Evolutionary conservation across 2,329 filamentous ascomycete species (phyloP).

Genomic region (Leptodontidium sp.): DNA sequence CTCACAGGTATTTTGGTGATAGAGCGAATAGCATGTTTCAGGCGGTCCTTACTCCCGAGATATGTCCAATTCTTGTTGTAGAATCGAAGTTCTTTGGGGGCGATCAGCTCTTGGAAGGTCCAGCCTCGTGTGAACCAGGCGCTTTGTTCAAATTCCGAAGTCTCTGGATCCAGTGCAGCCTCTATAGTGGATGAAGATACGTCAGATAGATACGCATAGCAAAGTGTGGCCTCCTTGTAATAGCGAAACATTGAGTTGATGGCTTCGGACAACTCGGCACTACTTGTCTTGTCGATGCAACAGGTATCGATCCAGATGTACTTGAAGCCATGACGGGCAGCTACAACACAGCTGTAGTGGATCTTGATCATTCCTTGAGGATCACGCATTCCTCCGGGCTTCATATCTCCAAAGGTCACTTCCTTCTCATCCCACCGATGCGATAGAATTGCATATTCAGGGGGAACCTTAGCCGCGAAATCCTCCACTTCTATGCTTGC

Average conservation of each 20-base stretch:
- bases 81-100: neutral
- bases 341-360: neutral
- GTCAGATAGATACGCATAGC: slow-evolving; percentile 23
- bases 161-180: neutral
- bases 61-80: neutral
- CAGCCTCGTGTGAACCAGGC: neutral
- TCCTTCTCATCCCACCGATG: slow-evolving; percentile 22
- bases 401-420: slow-evolving; percentile 17
- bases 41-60: neutral
- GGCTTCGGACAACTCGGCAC: slow-evolving; percentile 7
- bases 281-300: slow-evolving; percentile 19
- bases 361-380: slow-evolving; percentile 15
- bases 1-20: slow-evolving; percentile 4
- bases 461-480: neutral
- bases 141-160: neutral
- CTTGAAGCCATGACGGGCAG: neutral
- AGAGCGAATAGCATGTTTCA: neutral
- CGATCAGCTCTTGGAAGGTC: slow-evolving; percentile 14
- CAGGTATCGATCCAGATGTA: slow-evolving; percentile 20
- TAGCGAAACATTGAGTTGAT: slow-evolving; percentile 14
- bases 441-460: slow-evolving; percentile 21
- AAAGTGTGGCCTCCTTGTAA: slow-evolving; percentile 13
- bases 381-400: neutral
- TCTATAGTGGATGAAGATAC: neutral
- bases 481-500: neutral